Evolutionary conservation across 495 filamentous ascomycete species (phyloP).

Genomic region (Rusavskia elegans): DNA sequence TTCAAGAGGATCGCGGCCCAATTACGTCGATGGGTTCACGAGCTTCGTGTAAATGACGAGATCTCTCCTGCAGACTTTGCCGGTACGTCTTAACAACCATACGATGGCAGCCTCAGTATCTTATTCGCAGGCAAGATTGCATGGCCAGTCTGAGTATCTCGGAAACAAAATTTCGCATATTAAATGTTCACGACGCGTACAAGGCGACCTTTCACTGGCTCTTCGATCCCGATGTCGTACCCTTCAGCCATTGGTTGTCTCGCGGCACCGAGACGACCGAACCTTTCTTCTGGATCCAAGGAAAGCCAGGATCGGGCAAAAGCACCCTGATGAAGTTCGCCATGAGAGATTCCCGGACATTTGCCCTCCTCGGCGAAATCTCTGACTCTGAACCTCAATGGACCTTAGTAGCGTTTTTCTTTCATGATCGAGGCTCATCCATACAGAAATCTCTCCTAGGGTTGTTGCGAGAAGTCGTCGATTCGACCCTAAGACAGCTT

Average conservation of each 20-base stretch:
- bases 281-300: slow-evolving; percentile 24
- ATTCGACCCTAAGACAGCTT: slow-evolving; percentile 5
- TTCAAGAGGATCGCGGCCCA: slow-evolving; percentile 12
- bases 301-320: slow-evolving; percentile 33
- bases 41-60: slow-evolving; percentile 12
- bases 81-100: background rate
- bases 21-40: slow-evolving; percentile 54
- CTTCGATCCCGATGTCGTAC: slow-evolving; percentile 1
- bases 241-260: slow-evolving; percentile 7
- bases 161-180: slow-evolving; percentile 4
- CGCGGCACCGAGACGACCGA: background rate
- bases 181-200: slow-evolving; percentile 7
- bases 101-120: background rate
- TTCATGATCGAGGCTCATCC: slow-evolving; percentile 13
- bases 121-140: slow-evolving; percentile 3
- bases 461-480: slow-evolving; percentile 9
- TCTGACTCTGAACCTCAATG: background rate
- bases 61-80: background rate
- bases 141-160: slow-evolving; percentile 4
- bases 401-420: slow-evolving; percentile 11
- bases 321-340: slow-evolving; percentile 27
- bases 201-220: slow-evolving; percentile 14
- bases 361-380: background rate
- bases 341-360: slow-evolving; percentile 3
- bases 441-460: slow-evolving; percentile 12